Conservation (phyloP, 1,284 basidiomycete genomes). For the Apiotrichum gamsii region DNA sequence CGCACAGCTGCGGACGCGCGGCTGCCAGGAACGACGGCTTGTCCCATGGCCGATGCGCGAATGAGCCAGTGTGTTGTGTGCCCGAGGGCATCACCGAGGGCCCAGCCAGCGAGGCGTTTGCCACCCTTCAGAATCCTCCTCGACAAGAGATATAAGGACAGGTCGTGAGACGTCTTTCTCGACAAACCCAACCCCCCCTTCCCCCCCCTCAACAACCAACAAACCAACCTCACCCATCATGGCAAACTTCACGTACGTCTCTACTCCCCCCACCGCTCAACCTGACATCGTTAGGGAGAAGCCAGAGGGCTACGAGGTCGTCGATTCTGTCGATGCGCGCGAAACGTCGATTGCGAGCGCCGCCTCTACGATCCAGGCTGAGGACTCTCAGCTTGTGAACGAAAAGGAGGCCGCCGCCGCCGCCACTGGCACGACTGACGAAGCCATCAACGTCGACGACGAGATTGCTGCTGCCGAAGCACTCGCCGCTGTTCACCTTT, state of each 20-base stretch:
- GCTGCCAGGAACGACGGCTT: no score
- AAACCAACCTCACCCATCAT: background rate
- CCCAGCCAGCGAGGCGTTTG: no score
- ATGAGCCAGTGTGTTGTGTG: no score
- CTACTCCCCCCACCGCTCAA: background rate
- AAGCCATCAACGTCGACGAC: background rate
- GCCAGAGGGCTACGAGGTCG: conserved; percentile 9
- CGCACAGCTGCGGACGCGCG: no score
- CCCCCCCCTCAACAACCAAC: background rate
- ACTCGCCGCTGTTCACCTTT: conserved; percentile 1
- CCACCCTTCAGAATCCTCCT: no score
- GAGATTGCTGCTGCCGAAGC: background rate
- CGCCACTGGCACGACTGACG: background rate
- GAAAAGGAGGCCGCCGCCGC: background rate
- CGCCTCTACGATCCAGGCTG: background rate
- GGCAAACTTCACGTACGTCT: conserved; percentile 3
- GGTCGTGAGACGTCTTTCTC: background rate
- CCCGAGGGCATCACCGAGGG: no score
- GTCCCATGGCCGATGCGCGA: no score
- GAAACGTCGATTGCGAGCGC: background rate
- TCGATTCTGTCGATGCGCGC: background rate
- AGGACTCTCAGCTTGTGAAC: background rate
- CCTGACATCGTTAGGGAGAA: conserved; percentile 19
- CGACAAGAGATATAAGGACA: conserved; percentile 3
- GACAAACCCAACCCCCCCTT: background rate